Evolutionary conservation across 768 basidiomycete genomes (phyloP).

Genomic region (Infundibulicybe gibba): DNA sequence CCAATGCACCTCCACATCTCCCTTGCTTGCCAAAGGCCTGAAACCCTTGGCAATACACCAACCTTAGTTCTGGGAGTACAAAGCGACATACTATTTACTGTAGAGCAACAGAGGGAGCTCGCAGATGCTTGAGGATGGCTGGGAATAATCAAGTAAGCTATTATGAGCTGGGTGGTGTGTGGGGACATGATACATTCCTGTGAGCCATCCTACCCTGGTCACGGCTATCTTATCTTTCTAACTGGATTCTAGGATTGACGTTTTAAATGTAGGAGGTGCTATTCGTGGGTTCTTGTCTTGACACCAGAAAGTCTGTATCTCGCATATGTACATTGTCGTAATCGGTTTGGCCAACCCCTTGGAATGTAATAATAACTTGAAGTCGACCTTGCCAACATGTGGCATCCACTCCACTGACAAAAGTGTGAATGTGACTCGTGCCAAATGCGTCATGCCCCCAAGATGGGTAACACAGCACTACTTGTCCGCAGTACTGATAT

Average conservation of each 20-base stretch:
- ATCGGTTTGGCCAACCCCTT: too few species aligned
- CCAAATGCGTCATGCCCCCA: neutral
- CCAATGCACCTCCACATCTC: conserved; percentile 72
- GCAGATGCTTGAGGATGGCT: conserved; percentile 89
- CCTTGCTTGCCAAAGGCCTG: conserved; percentile 75
- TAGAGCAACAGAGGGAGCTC: conserved; percentile 95
- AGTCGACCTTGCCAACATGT: too few species aligned
- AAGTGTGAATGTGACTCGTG: too few species aligned
- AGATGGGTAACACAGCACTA: neutral
- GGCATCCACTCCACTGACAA: too few species aligned
- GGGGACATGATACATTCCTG: conserved; percentile 99
- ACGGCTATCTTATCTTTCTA: neutral
- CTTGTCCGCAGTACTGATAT: neutral
- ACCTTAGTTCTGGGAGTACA: conserved; percentile 91
- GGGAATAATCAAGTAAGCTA: conserved; percentile 90
- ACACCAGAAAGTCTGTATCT: neutral
- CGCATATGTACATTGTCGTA: too few species aligned
- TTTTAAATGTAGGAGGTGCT: conserved; percentile 87
- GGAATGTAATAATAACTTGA: too few species aligned
- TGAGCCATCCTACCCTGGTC: conserved; percentile 35
- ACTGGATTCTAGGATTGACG: conserved; percentile 58
- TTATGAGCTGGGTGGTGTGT: conserved; percentile 98
- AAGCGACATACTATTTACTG: conserved; percentile 94
- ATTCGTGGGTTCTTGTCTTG: conserved; percentile 84
- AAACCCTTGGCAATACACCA: conserved; percentile 73